Evolutionary conservation across 176 grass and related monocot genomes (phyloP).

Genomic region (Eragrostis nindensis): DNA sequence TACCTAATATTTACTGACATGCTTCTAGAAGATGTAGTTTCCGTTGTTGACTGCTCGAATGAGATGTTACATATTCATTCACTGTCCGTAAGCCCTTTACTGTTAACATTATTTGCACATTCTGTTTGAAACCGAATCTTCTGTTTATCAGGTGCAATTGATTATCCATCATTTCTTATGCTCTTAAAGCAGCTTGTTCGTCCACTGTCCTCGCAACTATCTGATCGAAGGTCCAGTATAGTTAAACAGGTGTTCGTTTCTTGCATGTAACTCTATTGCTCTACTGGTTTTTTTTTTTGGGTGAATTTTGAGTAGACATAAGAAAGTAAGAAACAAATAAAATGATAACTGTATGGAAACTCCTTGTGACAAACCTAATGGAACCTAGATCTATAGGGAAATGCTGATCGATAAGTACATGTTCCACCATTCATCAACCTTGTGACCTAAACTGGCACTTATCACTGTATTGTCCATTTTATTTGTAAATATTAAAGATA

Average conservation of each 20-base stretch:
- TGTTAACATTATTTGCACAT: neutral
- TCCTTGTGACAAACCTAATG: neutral
- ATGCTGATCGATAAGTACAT: neutral
- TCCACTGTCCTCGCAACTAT: slow-evolving; percentile 66
- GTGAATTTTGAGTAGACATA: neutral
- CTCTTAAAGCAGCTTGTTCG: slow-evolving; percentile 81
- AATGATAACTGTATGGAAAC: neutral
- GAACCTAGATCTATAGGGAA: neutral
- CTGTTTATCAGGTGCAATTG: slow-evolving; percentile 64
- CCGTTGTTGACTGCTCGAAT: slow-evolving; percentile 23
- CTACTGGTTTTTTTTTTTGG: neutral
- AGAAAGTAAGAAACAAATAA: neutral
- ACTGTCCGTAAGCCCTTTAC: slow-evolving; percentile 22
- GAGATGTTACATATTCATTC: slow-evolving; percentile 10
- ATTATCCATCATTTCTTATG: slow-evolving; percentile 69
- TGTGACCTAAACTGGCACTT: neutral
- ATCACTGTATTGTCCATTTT: neutral
- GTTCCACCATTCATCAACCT: neutral
- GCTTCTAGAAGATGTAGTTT: neutral
- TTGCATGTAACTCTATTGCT: slow-evolving; percentile 9
- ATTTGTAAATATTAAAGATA: neutral
- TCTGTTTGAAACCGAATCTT: neutral
- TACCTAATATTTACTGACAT: slow-evolving; percentile 13
- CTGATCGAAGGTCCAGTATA: slow-evolving; percentile 79
- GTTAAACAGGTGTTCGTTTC: slow-evolving; percentile 69